A percentile compares a stretch with the other conserved stretches of the same genome.
Evolutionary conservation across 2,329 filamentous ascomycete genomes (phyloP).

Genomic region (Dothideomycetidae sp.): DNA sequence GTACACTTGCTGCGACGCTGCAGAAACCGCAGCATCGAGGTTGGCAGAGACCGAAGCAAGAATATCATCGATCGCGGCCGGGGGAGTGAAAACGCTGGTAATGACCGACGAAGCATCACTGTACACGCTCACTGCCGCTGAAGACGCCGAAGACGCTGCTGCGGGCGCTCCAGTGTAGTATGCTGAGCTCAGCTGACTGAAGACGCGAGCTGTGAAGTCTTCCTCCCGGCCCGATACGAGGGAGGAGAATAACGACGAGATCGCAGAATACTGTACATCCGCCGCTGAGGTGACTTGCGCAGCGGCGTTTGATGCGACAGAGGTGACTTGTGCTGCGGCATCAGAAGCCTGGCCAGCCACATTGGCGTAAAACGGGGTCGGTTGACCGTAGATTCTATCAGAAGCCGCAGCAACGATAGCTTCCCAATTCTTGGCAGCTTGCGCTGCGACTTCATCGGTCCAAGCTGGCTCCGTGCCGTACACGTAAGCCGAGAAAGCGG

Average conservation of each 20-base stretch:
- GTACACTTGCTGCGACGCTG: slow-evolving; percentile 40
- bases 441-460: slow-evolving; percentile 40
- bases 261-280: slow-evolving; percentile 50
- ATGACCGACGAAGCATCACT: slow-evolving; percentile 34
- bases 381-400: slow-evolving; percentile 54
- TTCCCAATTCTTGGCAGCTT: slow-evolving; percentile 50
- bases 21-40: slow-evolving; percentile 25
- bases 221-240: slow-evolving; percentile 64
- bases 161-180: slow-evolving; percentile 54
- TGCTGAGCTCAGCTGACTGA: slow-evolving; percentile 54
- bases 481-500: slow-evolving; percentile 32
- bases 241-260: slow-evolving; percentile 62
- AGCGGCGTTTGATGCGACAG: slow-evolving; percentile 43
- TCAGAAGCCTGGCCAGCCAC: slow-evolving; percentile 38
- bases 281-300: slow-evolving; percentile 48
- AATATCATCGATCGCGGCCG: slow-evolving; percentile 44
- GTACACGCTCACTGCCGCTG: slow-evolving; percentile 35
- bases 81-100: slow-evolving; percentile 39
- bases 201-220: slow-evolving; percentile 67
- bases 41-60: slow-evolving; percentile 40
- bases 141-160: slow-evolving; percentile 37
- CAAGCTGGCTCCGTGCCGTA: slow-evolving; percentile 35
- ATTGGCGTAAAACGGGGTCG: slow-evolving; percentile 36
- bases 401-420: slow-evolving; percentile 50
- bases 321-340: slow-evolving; percentile 49